Base-by-base conservation (phyloP, 1,284 basidiomycete species). In the Sutorius eximius region DNA sequence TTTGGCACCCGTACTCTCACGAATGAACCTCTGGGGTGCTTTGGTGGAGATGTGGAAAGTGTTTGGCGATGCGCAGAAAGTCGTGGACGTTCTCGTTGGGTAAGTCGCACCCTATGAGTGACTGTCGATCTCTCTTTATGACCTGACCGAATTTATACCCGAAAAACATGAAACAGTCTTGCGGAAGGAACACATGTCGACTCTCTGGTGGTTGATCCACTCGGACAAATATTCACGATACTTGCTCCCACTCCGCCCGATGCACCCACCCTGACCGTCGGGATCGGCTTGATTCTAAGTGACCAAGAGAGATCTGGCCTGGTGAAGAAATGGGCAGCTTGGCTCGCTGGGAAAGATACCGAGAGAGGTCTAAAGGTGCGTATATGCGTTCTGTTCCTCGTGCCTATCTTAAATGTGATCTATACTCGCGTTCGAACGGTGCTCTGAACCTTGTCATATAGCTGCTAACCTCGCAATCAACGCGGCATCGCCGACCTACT, bases 1-100 rank as follows among this genome's bases (percentile, higher is more conserved):
- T n/a, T n/a, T n/a, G n/a, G n/a, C n/a, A 63, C 95, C 92, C 0
- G 85, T 89, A 0, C 80, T 95, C 0, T 86, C 83, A 16, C 89
- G 89, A 64, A 74, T 95, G 9, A 52, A 53, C 7, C 57, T 68
- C 36, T 68, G 67, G 67, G 56, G 63, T 13, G 48, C n/a, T 10
- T 53, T 68, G 38, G 33, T 68, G 27, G 66, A 68, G 51, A 63
- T 68, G 65, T 68, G 66, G 66, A 68, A 59, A 34, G 48, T 49
- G 4, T 51, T 29, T 18, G 57, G 60, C 8, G 55, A 71, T n/a
- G 57, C 51, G 5, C 59, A 41, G 13, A 71, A 49, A 51, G 55
- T 64, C 2, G 50, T 71, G 22, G 59, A 66, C 15, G 40, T 71
- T 38, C 86, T 89, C 77, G 79, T 85, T 34, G 86, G 83, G 93